Conservation (phyloP, 208 protist genomes). For the Acanthamoeba sp. region DNA sequence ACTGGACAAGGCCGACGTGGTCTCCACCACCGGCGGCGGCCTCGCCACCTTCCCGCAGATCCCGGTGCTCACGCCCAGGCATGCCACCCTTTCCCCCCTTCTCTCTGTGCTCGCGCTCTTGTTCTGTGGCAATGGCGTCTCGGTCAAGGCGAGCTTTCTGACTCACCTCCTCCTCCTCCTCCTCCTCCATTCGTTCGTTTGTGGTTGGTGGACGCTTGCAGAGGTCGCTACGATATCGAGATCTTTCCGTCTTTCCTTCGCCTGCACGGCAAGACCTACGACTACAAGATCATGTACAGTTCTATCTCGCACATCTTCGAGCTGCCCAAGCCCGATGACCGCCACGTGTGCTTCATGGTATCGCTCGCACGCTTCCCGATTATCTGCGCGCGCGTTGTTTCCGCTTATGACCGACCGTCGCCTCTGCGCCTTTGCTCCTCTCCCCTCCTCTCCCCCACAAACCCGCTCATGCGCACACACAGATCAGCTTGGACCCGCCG, state of each 20-base stretch:
- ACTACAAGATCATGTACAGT: constrained; percentile 85
- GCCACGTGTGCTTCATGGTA: constrained; percentile 81
- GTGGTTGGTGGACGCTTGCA: constrained; percentile 34
- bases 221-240: constrained; percentile 87
- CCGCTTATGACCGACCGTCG: background rate
- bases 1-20: constrained; percentile 74
- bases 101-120: background rate
- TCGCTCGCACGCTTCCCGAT: background rate
- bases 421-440: no score
- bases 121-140: background rate
- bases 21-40: constrained; percentile 77
- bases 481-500: constrained; percentile 82
- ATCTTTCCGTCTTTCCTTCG: constrained; percentile 83
- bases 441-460: background rate
- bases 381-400: background rate
- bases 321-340: constrained; percentile 78
- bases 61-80: constrained; percentile 68
- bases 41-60: constrained; percentile 79
- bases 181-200: background rate
- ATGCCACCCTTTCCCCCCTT: background rate
- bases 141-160: no score
- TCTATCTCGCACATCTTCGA: constrained; percentile 82
- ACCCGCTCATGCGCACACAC: background rate
- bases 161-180: background rate
- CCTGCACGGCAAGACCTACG: constrained; percentile 86